Evolutionary conservation across 805 yeast genomes (phyloP).

Genomic region (Tetrapisispora namnaoensis): DNA sequence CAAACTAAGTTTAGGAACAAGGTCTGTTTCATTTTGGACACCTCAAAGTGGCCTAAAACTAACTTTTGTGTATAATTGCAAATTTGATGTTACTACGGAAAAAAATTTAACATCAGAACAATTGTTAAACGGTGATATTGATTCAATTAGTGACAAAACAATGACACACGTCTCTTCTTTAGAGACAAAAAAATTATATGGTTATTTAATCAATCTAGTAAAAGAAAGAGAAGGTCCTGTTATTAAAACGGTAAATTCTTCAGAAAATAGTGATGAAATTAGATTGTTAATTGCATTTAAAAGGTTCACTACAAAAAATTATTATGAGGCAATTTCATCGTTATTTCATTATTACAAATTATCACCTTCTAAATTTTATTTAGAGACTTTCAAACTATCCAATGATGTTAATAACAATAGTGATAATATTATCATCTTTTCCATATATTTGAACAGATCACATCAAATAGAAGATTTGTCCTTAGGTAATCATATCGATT

Average conservation of each 20-base stretch:
- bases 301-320: constrained; percentile 75
- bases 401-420: constrained; percentile 56
- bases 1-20: constrained; percentile 54
- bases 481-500: constrained; percentile 34
- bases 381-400: constrained; percentile 62
- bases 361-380: constrained; percentile 77
- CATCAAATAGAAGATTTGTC: constrained; percentile 34
- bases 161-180: constrained; percentile 68
- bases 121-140: constrained; percentile 37
- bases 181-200: constrained; percentile 71
- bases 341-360: constrained; percentile 84
- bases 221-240: constrained; percentile 80
- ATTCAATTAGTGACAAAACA: constrained; percentile 64
- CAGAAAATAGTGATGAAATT: constrained; percentile 72
- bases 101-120: constrained; percentile 12
- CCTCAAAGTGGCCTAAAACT: constrained; percentile 27
- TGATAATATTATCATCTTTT: constrained; percentile 77
- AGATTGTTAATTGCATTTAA: constrained; percentile 83
- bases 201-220: constrained; percentile 61
- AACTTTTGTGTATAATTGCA: constrained; percentile 69
- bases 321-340: constrained; percentile 76
- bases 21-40: constrained; percentile 51
- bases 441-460: constrained; percentile 68
- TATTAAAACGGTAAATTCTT: constrained; percentile 65
- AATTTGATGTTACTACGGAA: constrained; percentile 27